These are phyloP conservation scores for Themeda triandra DNA, from an alignment of 176 grass and related monocot genomes.

Conservation along the genomic window DNA sequence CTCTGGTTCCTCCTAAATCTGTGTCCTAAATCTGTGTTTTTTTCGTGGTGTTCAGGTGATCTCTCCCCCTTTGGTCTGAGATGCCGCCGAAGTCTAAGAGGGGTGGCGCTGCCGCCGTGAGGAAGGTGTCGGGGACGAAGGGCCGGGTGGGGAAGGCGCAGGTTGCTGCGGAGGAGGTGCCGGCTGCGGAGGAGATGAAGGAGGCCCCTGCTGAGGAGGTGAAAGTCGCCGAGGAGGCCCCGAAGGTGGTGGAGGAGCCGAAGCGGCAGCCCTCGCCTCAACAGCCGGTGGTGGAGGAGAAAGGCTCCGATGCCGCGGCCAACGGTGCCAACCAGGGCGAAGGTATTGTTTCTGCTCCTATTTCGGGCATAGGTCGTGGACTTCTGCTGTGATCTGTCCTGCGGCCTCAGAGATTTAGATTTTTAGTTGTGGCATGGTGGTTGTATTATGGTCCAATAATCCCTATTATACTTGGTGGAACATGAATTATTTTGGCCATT, in stretches of 20 bases:
- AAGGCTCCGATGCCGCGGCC: not conserved
- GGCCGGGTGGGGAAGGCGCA: slow-evolving; percentile 23
- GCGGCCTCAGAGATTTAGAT: not conserved
- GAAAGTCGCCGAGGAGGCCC: slow-evolving; percentile 34
- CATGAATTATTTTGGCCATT: slow-evolving; percentile 9
- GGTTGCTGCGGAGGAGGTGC: slow-evolving; percentile 13
- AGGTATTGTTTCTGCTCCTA: slow-evolving; percentile 36
- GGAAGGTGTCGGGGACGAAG: slow-evolving; percentile 35
- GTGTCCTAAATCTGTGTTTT: not conserved
- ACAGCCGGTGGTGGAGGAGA: slow-evolving; percentile 8
- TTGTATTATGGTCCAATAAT: not conserved
- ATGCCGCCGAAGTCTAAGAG: slow-evolving; percentile 71
- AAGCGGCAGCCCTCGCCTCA: slow-evolving; percentile 31
- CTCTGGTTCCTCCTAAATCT: not conserved
- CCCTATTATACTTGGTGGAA: not conserved
- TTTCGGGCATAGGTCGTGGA: not conserved
- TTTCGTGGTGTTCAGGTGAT: slow-evolving; percentile 5
- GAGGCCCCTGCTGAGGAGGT: slow-evolving; percentile 26
- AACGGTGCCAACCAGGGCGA: slow-evolving; percentile 35
- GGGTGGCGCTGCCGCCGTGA: slow-evolving; percentile 25
- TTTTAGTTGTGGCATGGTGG: not conserved
- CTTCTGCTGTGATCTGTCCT: slow-evolving; percentile 18
- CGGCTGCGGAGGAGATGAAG: slow-evolving; percentile 17
- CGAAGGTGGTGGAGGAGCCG: slow-evolving; percentile 44
- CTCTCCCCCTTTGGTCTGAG: slow-evolving; percentile 12